Evolutionary conservation across 495 filamentous ascomycete genomes (phyloP).

Genomic region (Tirmania nivea): DNA sequence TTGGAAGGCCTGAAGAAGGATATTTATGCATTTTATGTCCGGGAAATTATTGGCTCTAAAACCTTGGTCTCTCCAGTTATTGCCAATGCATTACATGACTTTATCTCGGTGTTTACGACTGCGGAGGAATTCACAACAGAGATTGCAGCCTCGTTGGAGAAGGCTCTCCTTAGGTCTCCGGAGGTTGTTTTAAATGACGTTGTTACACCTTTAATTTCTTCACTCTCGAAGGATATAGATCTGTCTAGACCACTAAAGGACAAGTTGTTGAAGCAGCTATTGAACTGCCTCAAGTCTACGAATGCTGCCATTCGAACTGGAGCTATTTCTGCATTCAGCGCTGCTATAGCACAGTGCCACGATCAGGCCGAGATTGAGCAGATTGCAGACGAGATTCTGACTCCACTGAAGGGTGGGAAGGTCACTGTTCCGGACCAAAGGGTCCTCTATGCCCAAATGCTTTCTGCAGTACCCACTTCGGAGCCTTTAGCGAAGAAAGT

Average conservation of each 20-base stretch:
- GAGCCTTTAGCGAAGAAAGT: slow-evolving; percentile 38
- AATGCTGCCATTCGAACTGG: slow-evolving; percentile 56
- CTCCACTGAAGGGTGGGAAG: slow-evolving; percentile 59
- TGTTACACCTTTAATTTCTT: slow-evolving; percentile 42
- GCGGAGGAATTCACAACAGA: slow-evolving; percentile 54
- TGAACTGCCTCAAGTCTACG: slow-evolving; percentile 75
- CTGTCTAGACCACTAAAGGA: slow-evolving; percentile 47
- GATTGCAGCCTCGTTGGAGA: slow-evolving; percentile 62
- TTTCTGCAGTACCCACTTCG: slow-evolving; percentile 38
- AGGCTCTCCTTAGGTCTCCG: slow-evolving; percentile 66
- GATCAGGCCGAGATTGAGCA: slow-evolving; percentile 35
- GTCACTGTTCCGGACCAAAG: slow-evolving; percentile 62
- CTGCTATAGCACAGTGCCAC: slow-evolving; percentile 34
- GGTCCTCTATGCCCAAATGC: slow-evolving; percentile 54
- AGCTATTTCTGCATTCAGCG: slow-evolving; percentile 45
- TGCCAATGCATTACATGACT: slow-evolving; percentile 52
- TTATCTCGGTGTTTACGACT: slow-evolving; percentile 56
- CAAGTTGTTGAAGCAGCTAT: slow-evolving; percentile 57
- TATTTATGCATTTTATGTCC: slow-evolving; percentile 57
- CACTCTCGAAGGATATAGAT: slow-evolving; percentile 49
- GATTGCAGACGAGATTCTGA: slow-evolving; percentile 52
- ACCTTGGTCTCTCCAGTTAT: slow-evolving; percentile 48
- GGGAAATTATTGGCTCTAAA: slow-evolving; percentile 67
- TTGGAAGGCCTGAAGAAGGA: slow-evolving; percentile 43
- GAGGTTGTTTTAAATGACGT: slow-evolving; percentile 69